These are phyloP conservation scores for Exophiala dermatitidis DNA, from an alignment of 2,329 filamentous ascomycete genomes.

Conservation along the genomic window DNA sequence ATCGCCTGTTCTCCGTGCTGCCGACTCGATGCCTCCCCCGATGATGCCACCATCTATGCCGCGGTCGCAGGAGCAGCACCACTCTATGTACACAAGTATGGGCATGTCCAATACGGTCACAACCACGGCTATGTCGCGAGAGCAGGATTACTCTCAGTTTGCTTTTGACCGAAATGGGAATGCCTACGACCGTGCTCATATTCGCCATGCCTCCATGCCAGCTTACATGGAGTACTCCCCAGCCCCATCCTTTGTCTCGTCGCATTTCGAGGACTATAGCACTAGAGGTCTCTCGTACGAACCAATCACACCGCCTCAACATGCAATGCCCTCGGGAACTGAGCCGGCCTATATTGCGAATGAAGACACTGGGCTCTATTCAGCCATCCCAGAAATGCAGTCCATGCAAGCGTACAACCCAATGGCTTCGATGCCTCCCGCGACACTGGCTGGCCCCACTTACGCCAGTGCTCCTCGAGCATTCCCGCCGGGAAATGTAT, in stretches of 20 bases:
- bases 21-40: conserved; percentile 91
- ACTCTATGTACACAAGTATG: conserved; percentile 67
- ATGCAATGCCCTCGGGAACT: conserved; percentile 68
- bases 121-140: conserved; percentile 69
- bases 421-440: conserved; percentile 83
- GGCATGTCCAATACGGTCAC: conserved; percentile 61
- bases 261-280: conserved; percentile 96
- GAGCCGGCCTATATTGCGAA: conserved; percentile 98
- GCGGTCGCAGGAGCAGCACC: conserved; percentile 55
- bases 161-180: conserved; percentile 92
- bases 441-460: conserved; percentile 65
- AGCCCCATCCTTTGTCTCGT: conserved; percentile 96
- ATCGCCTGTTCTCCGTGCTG: conserved; percentile 80
- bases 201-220: conserved; percentile 97
- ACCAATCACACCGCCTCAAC: conserved; percentile 91
- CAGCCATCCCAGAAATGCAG: conserved; percentile 82
- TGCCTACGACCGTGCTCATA: conserved; percentile 72
- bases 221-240: conserved; percentile 97
- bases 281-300: conserved; percentile 93
- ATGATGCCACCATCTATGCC: conserved; percentile 63
- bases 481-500: conserved; percentile 71
- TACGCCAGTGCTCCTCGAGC: conserved; percentile 64
- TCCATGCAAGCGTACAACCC: conserved; percentile 70
- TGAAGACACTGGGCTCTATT: conserved; percentile 93
- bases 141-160: conserved; percentile 72